Evolutionary conservation across 2,329 filamentous ascomycete genomes (phyloP).

Genomic region (Nemania diffusa): DNA sequence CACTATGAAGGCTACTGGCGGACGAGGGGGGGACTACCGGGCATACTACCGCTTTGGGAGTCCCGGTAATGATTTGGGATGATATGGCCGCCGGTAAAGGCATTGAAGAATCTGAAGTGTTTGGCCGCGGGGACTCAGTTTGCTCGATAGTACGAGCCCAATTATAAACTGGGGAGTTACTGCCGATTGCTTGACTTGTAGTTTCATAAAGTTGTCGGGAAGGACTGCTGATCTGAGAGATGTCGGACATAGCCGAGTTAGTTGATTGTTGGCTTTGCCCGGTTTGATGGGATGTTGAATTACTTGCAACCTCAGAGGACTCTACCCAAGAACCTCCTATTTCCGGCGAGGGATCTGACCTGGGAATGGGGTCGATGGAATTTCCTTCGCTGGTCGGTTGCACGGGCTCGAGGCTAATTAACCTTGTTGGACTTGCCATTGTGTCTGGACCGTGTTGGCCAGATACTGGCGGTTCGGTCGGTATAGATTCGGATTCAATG

Average conservation of each 20-base stretch:
- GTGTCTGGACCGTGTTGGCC: neutral
- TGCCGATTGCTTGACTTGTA: constrained; percentile 37
- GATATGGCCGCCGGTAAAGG: constrained; percentile 20
- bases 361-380: neutral
- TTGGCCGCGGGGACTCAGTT: constrained; percentile 36
- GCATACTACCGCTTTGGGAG: constrained; percentile 47
- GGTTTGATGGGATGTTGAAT: constrained; percentile 36
- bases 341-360: neutral
- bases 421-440: neutral
- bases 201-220: constrained; percentile 47
- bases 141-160: constrained; percentile 18
- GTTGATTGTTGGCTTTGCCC: constrained; percentile 37
- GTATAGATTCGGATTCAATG: neutral
- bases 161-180: constrained; percentile 13
- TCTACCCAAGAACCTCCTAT: constrained; percentile 6
- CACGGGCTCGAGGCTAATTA: neutral
- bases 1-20: constrained; percentile 57
- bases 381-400: neutral
- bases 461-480: neutral
- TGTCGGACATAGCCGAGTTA: constrained; percentile 40
- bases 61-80: constrained; percentile 38
- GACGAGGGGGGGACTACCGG: constrained; percentile 51
- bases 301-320: constrained; percentile 24
- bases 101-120: constrained; percentile 26
- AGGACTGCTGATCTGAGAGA: constrained; percentile 46